These are phyloP conservation scores for barrel medic (Medicago truncatula) DNA, from an alignment of 306 rosid species.

Conservation along the genomic window MtrunA17r5.0-ANR NC_053043.1:45799501-45800000, in stretches of 20 bases:
- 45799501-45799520: too few relatives aligned
- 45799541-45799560: too few relatives aligned
- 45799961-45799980: constrained; percentile 54
- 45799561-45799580: too few relatives aligned
- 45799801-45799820: constrained; percentile 41
- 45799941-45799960: constrained; percentile 50
- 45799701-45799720: too few relatives aligned
- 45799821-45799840: constrained; percentile 48
- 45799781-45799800: constrained; percentile 43
- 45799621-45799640: too few relatives aligned
- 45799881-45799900: constrained; percentile 43
- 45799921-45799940: constrained; percentile 59
- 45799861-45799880: constrained; percentile 36
- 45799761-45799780: constrained; percentile 37
- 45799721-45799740: too few relatives aligned
- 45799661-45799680: too few relatives aligned
- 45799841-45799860: constrained; percentile 42
- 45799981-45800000: constrained; percentile 44
- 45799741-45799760: background rate
- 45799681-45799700: too few relatives aligned
- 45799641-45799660: too few relatives aligned
- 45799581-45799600: too few relatives aligned
- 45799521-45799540: too few relatives aligned
- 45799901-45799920: constrained; percentile 36
- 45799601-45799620: too few relatives aligned